A percentile compares a stretch with the other conserved stretches of the same genome.
Conservation (phyloP, 2,329 filamentous ascomycete genomes). For the Colletotrichum sp. region DNA sequence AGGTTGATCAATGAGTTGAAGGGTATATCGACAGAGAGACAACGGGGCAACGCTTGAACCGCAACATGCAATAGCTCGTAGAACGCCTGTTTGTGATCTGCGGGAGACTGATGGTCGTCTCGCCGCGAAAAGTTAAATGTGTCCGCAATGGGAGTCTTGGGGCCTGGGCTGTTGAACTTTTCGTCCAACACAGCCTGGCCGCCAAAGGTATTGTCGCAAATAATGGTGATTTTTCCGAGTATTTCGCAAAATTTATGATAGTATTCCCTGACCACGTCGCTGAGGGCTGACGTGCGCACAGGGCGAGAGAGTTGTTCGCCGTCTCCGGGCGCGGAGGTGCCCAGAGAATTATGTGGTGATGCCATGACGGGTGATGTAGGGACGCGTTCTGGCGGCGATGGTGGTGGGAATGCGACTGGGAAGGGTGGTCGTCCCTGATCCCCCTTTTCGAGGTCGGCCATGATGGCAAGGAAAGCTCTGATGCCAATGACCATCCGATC, state of each 20-base stretch:
- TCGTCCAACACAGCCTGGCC: constrained; percentile 95
- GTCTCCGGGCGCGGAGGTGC: constrained; percentile 30
- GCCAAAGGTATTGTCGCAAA: constrained; percentile 96
- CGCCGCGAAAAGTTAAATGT: constrained; percentile 89
- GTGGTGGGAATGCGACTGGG: constrained; percentile 65
- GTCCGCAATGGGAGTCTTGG: constrained; percentile 94
- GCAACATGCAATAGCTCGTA: constrained; percentile 96
- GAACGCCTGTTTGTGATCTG: constrained; percentile 90
- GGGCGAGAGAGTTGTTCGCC: constrained; percentile 73
- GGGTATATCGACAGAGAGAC: constrained; percentile 86
- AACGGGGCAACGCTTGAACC: constrained; percentile 93
- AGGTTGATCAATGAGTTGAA: constrained; percentile 95
- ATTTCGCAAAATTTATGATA: constrained; percentile 95
- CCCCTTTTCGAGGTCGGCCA: constrained; percentile 89
- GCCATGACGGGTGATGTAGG: constrained; percentile 56
- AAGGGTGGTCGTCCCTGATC: constrained; percentile 82
- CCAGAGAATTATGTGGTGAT: constrained; percentile 30
- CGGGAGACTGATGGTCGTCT: constrained; percentile 74
- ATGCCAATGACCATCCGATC: constrained; percentile 98
- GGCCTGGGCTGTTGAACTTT: constrained; percentile 85
- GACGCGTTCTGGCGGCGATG: constrained; percentile 44
- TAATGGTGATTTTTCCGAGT: constrained; percentile 91
- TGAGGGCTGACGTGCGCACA: constrained; percentile 66
- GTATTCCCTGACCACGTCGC: constrained; percentile 80
- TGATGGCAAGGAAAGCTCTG: constrained; percentile 88